phyloP scores from a whole-genome alignment of 2,329 filamentous ascomycete species.

The Monosporascus ibericus region DNA sequence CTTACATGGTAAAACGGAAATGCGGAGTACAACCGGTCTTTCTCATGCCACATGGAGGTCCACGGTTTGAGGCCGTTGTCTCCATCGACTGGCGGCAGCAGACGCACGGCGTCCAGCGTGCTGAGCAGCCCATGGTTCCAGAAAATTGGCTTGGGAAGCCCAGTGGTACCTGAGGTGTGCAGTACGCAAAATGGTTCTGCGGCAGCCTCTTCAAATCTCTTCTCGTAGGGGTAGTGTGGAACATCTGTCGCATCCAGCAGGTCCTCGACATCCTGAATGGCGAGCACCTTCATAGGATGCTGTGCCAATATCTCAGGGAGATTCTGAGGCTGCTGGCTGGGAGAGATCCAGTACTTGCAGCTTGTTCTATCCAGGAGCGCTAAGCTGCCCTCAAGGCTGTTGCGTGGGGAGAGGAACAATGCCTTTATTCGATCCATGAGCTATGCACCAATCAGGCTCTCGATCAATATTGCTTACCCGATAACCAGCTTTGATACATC shows the following conservation, averaged over 20 bases:
- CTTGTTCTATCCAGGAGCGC: constrained; percentile 25
- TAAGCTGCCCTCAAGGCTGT: constrained; percentile 26
- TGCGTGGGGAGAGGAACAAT: constrained; percentile 28
- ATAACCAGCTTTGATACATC: constrained; percentile 27
- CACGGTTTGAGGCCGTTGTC: constrained; percentile 22
- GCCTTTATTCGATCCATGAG: constrained; percentile 14
- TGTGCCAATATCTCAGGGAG: constrained; percentile 18
- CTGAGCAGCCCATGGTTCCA: constrained; percentile 27
- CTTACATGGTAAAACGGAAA: constrained; percentile 31
- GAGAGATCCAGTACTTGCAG: constrained; percentile 26
- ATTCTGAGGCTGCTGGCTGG: constrained; percentile 9
- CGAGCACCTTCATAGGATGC: constrained; percentile 21
- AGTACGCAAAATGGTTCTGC: constrained; percentile 31
- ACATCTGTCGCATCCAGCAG: constrained; percentile 17
- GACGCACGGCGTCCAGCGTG: constrained; percentile 30
- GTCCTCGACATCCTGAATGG: constrained; percentile 20
- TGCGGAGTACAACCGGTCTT: constrained; percentile 27
- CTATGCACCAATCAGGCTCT: not conserved
- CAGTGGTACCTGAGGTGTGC: constrained; percentile 38
- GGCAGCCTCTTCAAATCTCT: constrained; percentile 25
- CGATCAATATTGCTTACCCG: constrained; percentile 16
- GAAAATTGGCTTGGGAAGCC: constrained; percentile 34
- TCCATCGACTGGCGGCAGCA: constrained; percentile 27
- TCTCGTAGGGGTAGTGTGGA: constrained; percentile 22
- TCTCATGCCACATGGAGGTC: constrained; percentile 21